These are phyloP conservation scores for Debaryomyces robertsiae DNA, from an alignment of 1,139 yeast genomes.

Conservation along the genomic window DNA sequence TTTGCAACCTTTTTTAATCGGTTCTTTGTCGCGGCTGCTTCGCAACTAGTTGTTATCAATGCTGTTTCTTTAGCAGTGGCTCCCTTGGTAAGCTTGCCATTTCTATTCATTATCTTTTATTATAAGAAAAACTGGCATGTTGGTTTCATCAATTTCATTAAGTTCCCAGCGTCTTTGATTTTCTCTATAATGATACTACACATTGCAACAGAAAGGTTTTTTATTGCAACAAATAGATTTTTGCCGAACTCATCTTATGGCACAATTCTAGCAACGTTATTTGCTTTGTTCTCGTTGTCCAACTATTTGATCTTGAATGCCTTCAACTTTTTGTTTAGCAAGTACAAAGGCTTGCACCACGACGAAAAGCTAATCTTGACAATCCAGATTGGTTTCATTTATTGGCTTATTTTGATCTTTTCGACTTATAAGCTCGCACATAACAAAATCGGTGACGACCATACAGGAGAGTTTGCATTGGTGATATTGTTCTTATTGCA, in stretches of 20 bases:
- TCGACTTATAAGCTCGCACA: constrained; percentile 49
- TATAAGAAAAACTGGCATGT: constrained; percentile 54
- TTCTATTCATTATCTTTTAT: constrained; percentile 49
- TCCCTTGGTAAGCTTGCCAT: constrained; percentile 55
- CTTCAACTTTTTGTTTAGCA: constrained; percentile 41
- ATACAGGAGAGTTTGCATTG: constrained; percentile 63
- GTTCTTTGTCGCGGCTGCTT: constrained; percentile 58
- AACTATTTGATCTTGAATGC: constrained; percentile 60
- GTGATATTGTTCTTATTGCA: constrained; percentile 54
- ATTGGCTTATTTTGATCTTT: constrained; percentile 57
- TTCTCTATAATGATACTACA: constrained; percentile 43
- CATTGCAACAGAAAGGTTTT: constrained; percentile 36
- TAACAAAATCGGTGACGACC: constrained; percentile 43
- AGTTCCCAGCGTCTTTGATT: constrained; percentile 59
- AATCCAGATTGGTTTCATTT: constrained; percentile 55
- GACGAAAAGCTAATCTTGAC: constrained; percentile 72
- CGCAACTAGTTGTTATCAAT: constrained; percentile 49
- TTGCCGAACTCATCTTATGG: constrained; percentile 58
- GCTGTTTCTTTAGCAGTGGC: constrained; percentile 51
- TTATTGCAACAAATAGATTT: constrained; percentile 49
- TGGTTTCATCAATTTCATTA: constrained; percentile 38
- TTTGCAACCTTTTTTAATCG: constrained; percentile 64
- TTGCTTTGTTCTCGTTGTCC: constrained; percentile 52
- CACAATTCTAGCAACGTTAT: constrained; percentile 36
- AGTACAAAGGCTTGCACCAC: constrained; percentile 55